phyloP scores from a whole-genome alignment of 108 stramenopile species.

The Mediolabrus comicus region DNA sequence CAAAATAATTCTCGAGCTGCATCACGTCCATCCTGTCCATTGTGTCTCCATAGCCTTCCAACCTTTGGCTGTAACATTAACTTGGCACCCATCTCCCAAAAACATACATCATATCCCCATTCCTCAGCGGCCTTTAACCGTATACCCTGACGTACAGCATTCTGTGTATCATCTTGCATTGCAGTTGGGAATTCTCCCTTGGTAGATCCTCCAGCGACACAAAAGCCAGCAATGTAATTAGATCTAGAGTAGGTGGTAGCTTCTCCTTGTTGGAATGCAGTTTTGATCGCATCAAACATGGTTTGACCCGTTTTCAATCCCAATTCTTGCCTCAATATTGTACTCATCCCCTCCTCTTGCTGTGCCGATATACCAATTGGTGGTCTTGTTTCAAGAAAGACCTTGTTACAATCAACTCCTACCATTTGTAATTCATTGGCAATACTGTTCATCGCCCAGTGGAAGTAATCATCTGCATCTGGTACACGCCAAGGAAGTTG shows the following conservation, averaged over 20 bases:
- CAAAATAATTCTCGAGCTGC: slow-evolving; percentile 1
- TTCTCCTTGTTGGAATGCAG: neutral
- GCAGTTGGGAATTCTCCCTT: neutral
- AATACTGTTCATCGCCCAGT: neutral
- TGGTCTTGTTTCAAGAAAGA: slow-evolving; percentile 18
- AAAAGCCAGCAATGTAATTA: neutral
- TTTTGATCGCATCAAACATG: neutral
- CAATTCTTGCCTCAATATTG: neutral
- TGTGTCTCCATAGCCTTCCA: neutral
- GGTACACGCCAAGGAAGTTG: neutral
- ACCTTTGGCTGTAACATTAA: slow-evolving; percentile 2
- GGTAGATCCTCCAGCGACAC: neutral
- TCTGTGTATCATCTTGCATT: slow-evolving; percentile 5
- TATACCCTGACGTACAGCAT: neutral
- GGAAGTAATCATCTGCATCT: neutral
- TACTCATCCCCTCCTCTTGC: neutral
- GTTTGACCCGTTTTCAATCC: neutral
- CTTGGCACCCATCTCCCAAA: slow-evolving; percentile 7
- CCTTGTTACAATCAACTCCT: neutral
- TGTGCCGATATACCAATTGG: slow-evolving; percentile 21
- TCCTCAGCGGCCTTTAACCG: neutral
- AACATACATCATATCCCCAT: slow-evolving; percentile 2
- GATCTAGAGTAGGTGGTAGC: too few relatives aligned
- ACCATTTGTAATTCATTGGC: neutral
- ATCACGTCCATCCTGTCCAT: neutral